Conservation (phyloP, 1,139 yeast species). For the Protomyces inundatus region DNA sequence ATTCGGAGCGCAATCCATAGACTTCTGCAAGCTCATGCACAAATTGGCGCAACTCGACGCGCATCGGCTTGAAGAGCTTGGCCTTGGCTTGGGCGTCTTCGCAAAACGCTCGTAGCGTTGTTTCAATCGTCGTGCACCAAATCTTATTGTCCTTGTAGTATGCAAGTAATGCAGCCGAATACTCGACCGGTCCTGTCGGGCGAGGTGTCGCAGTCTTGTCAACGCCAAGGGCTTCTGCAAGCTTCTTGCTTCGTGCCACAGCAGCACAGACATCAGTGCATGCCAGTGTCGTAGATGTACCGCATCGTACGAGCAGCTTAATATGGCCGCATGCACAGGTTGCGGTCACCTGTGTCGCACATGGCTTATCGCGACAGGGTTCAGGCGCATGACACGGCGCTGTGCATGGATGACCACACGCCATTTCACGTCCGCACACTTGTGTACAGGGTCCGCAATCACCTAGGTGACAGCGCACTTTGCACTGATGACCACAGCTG, state of each 20-base stretch:
- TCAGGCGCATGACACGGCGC: slow-evolving; percentile 60
- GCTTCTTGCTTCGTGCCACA: slow-evolving; percentile 53
- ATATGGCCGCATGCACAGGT: slow-evolving; percentile 64
- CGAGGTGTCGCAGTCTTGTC: slow-evolving; percentile 27
- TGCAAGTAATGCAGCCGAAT: slow-evolving; percentile 45
- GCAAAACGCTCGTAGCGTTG: slow-evolving; percentile 46
- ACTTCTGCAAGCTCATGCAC: slow-evolving; percentile 61
- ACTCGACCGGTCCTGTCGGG: slow-evolving; percentile 33
- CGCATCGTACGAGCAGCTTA: slow-evolving; percentile 51
- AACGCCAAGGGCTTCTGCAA: slow-evolving; percentile 57
- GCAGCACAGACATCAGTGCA: slow-evolving; percentile 56
- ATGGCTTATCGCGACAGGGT: slow-evolving; percentile 45
- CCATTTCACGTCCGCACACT: slow-evolving; percentile 51
- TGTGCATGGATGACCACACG: slow-evolving; percentile 63
- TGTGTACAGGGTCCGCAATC: slow-evolving; percentile 49
- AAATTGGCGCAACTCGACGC: slow-evolving; percentile 60
- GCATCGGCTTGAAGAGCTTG: slow-evolving; percentile 70
- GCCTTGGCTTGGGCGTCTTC: slow-evolving; percentile 43
- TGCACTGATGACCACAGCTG: slow-evolving; percentile 66
- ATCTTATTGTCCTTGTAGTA: slow-evolving; percentile 49
- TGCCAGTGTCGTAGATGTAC: slow-evolving; percentile 37
- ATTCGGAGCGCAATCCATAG: slow-evolving; percentile 58
- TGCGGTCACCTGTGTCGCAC: slow-evolving; percentile 51
- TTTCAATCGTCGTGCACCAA: slow-evolving; percentile 56
- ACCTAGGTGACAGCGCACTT: slow-evolving; percentile 52